These are phyloP conservation scores for Cladochytrium replicatum DNA, from an alignment of 192 early-diverging fungal species.

Conservation along the genomic window DNA sequence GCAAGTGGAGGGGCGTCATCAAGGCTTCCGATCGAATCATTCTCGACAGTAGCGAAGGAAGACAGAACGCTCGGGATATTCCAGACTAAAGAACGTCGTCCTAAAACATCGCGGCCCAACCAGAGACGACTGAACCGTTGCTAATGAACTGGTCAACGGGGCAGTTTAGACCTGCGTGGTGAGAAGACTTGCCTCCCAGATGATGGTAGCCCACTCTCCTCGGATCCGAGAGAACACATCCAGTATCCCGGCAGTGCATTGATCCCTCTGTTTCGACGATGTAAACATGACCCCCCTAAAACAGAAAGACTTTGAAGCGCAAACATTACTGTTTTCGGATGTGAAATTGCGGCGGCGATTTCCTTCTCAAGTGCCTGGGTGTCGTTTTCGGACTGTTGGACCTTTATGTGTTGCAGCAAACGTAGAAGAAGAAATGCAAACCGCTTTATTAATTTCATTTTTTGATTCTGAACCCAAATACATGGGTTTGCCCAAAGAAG, in stretches of 20 bases:
- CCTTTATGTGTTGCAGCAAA: background rate
- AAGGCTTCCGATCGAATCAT: slow-evolving; percentile 2
- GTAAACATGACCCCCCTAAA: no score
- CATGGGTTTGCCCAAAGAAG: no score
- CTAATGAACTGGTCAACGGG: background rate
- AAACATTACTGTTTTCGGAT: slow-evolving; percentile 3
- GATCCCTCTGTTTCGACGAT: no score
- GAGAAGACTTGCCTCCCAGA: slow-evolving; percentile 37
- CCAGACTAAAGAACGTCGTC: slow-evolving; percentile 71
- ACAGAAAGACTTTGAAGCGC: slow-evolving; percentile 5
- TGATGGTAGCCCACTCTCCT: slow-evolving; percentile 78
- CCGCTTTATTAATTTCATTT: background rate
- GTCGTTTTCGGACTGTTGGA: slow-evolving; percentile 42
- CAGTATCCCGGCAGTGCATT: slow-evolving; percentile 32
- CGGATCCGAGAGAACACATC: slow-evolving; percentile 43
- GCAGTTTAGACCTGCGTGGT: slow-evolving; percentile 5
- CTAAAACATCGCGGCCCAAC: slow-evolving; percentile 81
- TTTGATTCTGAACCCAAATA: no score
- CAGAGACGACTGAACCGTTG: slow-evolving; percentile 35
- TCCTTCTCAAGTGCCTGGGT: slow-evolving; percentile 34
- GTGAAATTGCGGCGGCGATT: slow-evolving; percentile 23
- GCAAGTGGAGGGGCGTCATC: slow-evolving; percentile 16
- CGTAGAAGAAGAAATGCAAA: background rate
- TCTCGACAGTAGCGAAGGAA: slow-evolving; percentile 3
- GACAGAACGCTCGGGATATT: slow-evolving; percentile 19